phyloP scores from a whole-genome alignment of 345 rosid genomes.

The Salix caprea region DNA sequence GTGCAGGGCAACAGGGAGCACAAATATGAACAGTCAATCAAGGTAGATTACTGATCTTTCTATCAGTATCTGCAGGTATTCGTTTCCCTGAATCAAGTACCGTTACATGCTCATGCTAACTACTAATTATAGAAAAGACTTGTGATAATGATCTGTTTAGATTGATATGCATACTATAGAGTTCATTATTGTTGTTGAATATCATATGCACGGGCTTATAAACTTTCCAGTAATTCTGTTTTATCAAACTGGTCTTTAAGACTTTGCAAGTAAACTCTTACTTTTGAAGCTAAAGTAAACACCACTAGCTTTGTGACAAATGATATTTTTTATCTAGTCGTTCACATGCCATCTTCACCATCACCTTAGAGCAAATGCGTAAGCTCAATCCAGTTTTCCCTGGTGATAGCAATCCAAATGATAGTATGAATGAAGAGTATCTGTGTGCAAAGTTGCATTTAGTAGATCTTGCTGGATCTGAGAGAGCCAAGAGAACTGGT shows the following conservation, averaged over 20 bases:
- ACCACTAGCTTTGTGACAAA: not conserved
- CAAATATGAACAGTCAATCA: slow-evolving; percentile 97
- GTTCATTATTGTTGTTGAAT: not conserved
- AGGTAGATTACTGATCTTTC: slow-evolving; percentile 45
- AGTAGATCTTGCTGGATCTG: slow-evolving; percentile 99
- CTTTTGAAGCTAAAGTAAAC: not conserved
- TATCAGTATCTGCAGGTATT: not conserved
- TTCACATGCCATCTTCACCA: slow-evolving; percentile 98
- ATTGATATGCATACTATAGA: not conserved
- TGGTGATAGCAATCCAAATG: slow-evolving; percentile 51
- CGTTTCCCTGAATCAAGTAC: not conserved
- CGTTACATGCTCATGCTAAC: not conserved
- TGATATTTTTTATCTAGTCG: slow-evolving; percentile 54
- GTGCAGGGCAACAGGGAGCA: slow-evolving; percentile 95
- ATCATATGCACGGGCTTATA: not conserved
- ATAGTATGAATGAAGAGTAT: slow-evolving; percentile 75
- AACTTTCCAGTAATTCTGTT: not conserved
- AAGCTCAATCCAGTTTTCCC: slow-evolving; percentile 56
- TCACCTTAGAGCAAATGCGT: slow-evolving; percentile 91
- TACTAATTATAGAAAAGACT: not conserved
- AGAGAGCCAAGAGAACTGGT: slow-evolving; percentile 96
- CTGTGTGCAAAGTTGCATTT: slow-evolving; percentile 96
- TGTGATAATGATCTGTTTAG: not conserved
- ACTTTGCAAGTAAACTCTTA: slow-evolving; percentile 1
- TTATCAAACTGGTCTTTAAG: not conserved